Evolutionary conservation across 345 rosid species (phyloP).

Genomic region (Syzygium aqueum): DNA sequence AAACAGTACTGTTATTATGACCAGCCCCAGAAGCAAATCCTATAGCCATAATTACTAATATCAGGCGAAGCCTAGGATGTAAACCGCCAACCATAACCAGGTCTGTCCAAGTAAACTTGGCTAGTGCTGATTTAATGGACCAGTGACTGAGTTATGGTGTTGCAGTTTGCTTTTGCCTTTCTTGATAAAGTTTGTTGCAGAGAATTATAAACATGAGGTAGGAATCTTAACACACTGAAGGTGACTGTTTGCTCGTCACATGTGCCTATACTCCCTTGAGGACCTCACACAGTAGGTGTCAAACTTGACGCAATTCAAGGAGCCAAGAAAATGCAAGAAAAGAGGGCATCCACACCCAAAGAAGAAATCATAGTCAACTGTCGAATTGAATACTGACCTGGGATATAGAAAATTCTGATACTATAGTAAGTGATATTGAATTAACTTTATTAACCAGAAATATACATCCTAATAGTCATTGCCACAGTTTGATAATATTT

Average conservation of each 20-base stretch:
- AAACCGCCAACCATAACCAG: neutral
- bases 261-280: neutral
- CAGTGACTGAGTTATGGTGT: neutral
- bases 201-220: neutral
- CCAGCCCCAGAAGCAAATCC: neutral
- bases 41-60: neutral
- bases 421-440: neutral
- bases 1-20: neutral
- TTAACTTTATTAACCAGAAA: neutral
- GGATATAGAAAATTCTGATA: neutral
- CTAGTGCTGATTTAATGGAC: neutral
- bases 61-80: neutral
- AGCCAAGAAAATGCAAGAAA: neutral
- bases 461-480: neutral
- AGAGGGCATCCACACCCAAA: neutral
- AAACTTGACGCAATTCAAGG: neutral
- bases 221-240: neutral
- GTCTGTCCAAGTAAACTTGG: neutral
- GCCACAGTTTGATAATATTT: neutral
- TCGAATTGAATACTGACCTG: neutral
- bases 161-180: neutral
- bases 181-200: neutral
- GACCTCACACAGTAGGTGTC: neutral
- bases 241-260: neutral
- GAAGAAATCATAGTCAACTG: neutral